phyloP scores from a whole-genome alignment of 2,329 filamentous ascomycete genomes.

The Phaeoacremonium minimum region DNA sequence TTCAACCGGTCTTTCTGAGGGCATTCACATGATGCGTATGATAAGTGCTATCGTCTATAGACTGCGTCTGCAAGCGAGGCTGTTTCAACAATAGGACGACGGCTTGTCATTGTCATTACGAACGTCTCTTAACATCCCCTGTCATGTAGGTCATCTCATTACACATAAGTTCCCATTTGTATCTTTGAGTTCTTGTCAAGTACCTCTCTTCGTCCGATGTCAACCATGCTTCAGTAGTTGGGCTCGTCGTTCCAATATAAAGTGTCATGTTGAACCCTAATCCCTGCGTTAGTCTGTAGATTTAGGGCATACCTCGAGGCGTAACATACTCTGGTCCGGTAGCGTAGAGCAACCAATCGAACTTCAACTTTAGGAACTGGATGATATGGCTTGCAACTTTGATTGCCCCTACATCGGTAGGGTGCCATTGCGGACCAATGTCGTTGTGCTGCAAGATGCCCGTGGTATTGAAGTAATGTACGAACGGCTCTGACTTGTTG shows the following conservation, averaged over 20 bases:
- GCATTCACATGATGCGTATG: too few relatives aligned
- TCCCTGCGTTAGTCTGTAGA: neutral
- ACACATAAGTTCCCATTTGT: too few relatives aligned
- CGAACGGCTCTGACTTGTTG: constrained; percentile 36
- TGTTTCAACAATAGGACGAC: too few relatives aligned
- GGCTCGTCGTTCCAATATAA: constrained; percentile 48
- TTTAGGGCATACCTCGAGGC: neutral
- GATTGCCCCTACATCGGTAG: constrained; percentile 56
- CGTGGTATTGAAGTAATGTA: constrained; percentile 58
- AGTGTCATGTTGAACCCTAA: constrained; percentile 37
- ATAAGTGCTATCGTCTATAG: too few relatives aligned
- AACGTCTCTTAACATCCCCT: too few relatives aligned
- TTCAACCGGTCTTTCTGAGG: too few relatives aligned
- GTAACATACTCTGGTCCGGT: constrained; percentile 47
- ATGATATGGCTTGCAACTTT: constrained; percentile 57
- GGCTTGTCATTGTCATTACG: too few relatives aligned
- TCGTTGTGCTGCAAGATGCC: constrained; percentile 60
- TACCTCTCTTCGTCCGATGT: neutral
- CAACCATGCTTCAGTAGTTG: constrained; percentile 35
- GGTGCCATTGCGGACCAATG: constrained; percentile 53
- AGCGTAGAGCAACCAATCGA: constrained; percentile 52
- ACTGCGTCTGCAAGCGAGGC: too few relatives aligned
- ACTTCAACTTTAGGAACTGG: constrained; percentile 50
- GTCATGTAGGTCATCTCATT: too few relatives aligned
- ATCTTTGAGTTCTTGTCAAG: neutral